phyloP scores from a whole-genome alignment of 768 basidiomycete genomes.

The Suillus weaverae region DNA sequence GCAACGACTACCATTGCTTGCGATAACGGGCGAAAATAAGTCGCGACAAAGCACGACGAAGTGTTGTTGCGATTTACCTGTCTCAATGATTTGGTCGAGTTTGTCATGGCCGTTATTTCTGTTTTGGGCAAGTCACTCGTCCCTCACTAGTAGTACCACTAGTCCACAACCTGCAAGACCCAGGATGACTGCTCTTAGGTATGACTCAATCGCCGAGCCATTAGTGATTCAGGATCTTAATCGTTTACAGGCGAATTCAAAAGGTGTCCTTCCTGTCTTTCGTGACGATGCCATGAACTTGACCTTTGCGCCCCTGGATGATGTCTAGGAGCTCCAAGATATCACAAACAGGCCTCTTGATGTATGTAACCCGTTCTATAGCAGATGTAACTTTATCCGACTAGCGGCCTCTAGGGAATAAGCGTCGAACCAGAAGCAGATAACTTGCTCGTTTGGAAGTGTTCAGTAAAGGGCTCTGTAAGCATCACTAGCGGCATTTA shows the following conservation, averaged over 20 bases:
- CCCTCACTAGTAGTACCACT: not conserved
- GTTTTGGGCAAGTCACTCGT: not conserved
- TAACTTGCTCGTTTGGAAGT: constrained; percentile 78
- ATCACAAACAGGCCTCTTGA: constrained; percentile 63
- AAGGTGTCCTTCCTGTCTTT: constrained; percentile 46
- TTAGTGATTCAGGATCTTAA: constrained; percentile 7
- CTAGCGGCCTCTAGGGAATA: constrained; percentile 49
- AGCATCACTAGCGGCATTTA: constrained; percentile 25
- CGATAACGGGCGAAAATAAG: not conserved
- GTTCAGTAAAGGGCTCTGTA: constrained; percentile 73
- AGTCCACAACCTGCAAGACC: not conserved
- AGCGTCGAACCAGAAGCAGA: constrained; percentile 63
- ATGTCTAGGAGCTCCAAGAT: constrained; percentile 62
- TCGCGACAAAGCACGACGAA: not conserved
- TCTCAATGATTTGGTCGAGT: constrained; percentile 1
- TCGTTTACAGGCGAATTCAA: constrained; percentile 63
- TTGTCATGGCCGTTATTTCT: not conserved
- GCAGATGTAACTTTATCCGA: constrained; percentile 8
- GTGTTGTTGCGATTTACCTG: not conserved
- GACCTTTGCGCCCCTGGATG: constrained; percentile 14
- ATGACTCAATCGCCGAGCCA: constrained; percentile 5
- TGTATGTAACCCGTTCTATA: constrained; percentile 39
- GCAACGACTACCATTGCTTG: not conserved
- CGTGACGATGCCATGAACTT: constrained; percentile 5
- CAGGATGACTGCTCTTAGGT: constrained; percentile 43